phyloP scores from a whole-genome alignment of 176 grass and related monocot species.

The Phragmites australis region DNA sequence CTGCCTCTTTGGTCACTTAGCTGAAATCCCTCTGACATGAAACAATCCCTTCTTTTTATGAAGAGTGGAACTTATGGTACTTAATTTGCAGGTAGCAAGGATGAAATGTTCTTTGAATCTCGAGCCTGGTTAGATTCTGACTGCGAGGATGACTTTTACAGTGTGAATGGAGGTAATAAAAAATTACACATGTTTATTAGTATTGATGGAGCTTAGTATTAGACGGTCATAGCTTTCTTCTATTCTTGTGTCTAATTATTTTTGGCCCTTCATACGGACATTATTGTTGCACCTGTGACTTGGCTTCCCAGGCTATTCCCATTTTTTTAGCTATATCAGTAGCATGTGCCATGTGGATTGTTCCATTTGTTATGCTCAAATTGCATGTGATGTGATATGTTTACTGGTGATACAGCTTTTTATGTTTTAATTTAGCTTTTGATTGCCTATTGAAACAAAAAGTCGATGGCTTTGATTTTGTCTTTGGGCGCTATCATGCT shows the following conservation, averaged over 20 bases:
- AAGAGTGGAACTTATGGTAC: constrained; percentile 15
- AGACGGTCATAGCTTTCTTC: not conserved
- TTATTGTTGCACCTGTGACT: constrained; percentile 16
- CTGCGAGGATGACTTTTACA: constrained; percentile 93
- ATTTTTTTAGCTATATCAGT: constrained; percentile 19
- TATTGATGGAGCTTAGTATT: constrained; percentile 16
- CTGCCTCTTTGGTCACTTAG: not conserved
- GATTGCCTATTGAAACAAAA: constrained; percentile 48
- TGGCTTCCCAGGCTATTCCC: constrained; percentile 9
- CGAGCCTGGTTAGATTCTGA: constrained; percentile 83
- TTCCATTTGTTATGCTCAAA: constrained; percentile 20
- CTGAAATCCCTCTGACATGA: not conserved
- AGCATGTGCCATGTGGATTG: constrained; percentile 38
- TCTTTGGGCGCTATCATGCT: constrained; percentile 40
- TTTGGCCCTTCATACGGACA: not conserved
- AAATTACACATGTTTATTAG: not conserved
- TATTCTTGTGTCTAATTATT: not conserved
- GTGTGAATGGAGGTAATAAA: constrained; percentile 90
- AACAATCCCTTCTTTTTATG: not conserved
- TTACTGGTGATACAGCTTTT: constrained; percentile 35
- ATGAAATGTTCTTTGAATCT: constrained; percentile 86
- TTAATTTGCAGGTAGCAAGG: constrained; percentile 70
- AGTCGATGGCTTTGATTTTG: constrained; percentile 34
- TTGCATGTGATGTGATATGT: constrained; percentile 43
- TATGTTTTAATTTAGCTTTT: constrained; percentile 33